A percentile compares a stretch with the other conserved stretches of the same genome.
phyloP scores from a whole-genome alignment of 2,329 filamentous ascomycete genomes.

The Huntiella moniliformis region DNA sequence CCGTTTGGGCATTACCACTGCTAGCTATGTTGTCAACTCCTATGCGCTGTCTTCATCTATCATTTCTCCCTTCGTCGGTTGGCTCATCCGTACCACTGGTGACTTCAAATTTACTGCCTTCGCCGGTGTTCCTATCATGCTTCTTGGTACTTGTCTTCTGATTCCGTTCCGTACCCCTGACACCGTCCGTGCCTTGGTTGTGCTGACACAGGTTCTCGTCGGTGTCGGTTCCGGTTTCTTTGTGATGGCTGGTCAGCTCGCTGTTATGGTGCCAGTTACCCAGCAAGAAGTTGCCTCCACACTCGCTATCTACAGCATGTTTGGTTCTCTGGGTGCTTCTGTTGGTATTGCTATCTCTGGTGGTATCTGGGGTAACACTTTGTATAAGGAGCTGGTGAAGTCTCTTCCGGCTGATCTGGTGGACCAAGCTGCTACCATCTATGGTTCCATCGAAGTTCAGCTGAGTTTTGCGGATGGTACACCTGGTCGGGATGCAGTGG shows the following conservation, averaged over 20 bases:
- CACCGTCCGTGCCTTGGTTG: conserved; percentile 25
- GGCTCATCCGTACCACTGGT: conserved; percentile 27
- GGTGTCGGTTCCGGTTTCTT: conserved; percentile 26
- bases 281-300: conserved; percentile 38
- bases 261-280: conserved; percentile 34
- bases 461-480: conserved; percentile 28
- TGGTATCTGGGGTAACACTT: conserved; percentile 40
- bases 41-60: conserved; percentile 29
- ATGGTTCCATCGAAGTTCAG: conserved; percentile 33
- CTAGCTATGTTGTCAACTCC: conserved; percentile 26
- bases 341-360: conserved; percentile 40
- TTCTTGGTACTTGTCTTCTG: conserved; percentile 26
- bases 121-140: conserved; percentile 22
- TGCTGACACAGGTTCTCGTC: conserved; percentile 39
- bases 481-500: conserved; percentile 34
- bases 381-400: conserved; percentile 25
- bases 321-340: conserved; percentile 38
- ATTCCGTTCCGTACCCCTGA: conserved; percentile 24
- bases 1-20: conserved; percentile 20
- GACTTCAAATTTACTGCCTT: conserved; percentile 26
- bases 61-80: conserved; percentile 25
- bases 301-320: conserved; percentile 37
- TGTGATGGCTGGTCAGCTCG: conserved; percentile 30
- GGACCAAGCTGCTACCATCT: conserved; percentile 19
- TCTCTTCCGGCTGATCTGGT: conserved; percentile 26